Base-by-base conservation (phyloP, 768 basidiomycete genomes). In the Xanthoconium purpureum region DNA sequence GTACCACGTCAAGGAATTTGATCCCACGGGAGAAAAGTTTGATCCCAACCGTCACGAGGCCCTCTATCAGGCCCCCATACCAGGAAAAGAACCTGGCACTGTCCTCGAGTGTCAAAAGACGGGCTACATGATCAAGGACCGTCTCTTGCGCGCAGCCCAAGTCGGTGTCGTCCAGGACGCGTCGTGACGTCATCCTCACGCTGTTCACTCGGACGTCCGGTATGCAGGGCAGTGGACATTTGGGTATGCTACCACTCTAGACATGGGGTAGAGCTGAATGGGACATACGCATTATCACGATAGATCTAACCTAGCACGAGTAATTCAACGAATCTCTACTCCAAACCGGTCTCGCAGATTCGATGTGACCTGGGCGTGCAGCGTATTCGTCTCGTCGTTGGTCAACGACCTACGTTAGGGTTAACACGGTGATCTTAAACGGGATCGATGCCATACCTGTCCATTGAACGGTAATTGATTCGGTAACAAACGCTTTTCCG, bases 1-100 rank as follows among this genome's bases (percentile, higher is more conserved):
- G 74, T 93, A 94, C 74, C 88, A 94, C 57, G 85, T 98, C 71
- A 91, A 88, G 56, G 84, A 89, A 2, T 97, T 94, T 66, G 93
- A 97, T 70, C 92, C 95, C 14, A 87, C 84, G 0, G 96, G 96
- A 42, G 93, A 96, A 73, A 79, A 78, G 61, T 99, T 99, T 66
- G 94, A 99, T 73, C 96, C 97, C 15, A 98, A 98, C 73, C 75
- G 77, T 33, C 96, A 98, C 66, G 97, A 99, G 74, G 97, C 97
- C 12, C 79, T 97, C 29, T 98, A 92, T 75, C 93, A 95, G 75
- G 91, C 84, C 28, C 94, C 95, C 20, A 80, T 94, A 60, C 88
- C 92, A n/a, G 90, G 82, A 14, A 92, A 91, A 75, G 86, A 88
- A 70, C 85, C 93, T 1, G 96, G 96, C 14, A 88, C 89, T 3